These are phyloP conservation scores for Heterobasidion occidentale DNA, from an alignment of 1,284 basidiomycete species.

Conservation along the genomic window DNA sequence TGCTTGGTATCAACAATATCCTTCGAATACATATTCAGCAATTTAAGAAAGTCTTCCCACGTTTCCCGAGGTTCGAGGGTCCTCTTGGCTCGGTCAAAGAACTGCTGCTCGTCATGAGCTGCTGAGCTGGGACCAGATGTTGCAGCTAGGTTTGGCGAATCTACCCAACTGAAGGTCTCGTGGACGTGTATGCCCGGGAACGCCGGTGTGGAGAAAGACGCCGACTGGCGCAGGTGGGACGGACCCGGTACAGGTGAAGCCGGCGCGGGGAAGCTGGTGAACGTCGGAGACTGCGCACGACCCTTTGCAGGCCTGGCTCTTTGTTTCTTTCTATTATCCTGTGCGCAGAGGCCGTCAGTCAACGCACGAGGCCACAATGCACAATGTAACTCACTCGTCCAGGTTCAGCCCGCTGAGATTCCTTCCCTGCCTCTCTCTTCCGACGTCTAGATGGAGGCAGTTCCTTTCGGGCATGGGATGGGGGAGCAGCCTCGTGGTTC, in stretches of 20 bases:
- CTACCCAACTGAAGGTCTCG: background rate
- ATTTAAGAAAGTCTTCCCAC: slow-evolving; percentile 81
- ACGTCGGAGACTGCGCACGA: slow-evolving; percentile 12
- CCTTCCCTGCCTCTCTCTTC: slow-evolving; percentile 10
- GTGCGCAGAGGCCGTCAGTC: background rate
- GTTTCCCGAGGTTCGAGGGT: slow-evolving; percentile 65
- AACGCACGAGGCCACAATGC: background rate
- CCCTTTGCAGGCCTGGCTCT: slow-evolving; percentile 9
- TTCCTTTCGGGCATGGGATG: slow-evolving; percentile 17
- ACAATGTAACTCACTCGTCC: slow-evolving; percentile 7
- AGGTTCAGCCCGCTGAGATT: slow-evolving; percentile 6
- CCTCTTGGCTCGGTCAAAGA: slow-evolving; percentile 90
- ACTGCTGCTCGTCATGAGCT: slow-evolving; percentile 81
- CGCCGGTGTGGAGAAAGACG: slow-evolving; percentile 14
- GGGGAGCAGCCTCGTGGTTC: slow-evolving; percentile 21
- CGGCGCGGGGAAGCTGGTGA: slow-evolving; percentile 13
- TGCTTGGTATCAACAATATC: slow-evolving; percentile 87
- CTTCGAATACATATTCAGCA: slow-evolving; percentile 74
- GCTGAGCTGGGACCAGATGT: slow-evolving; percentile 28
- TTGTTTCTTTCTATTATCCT: slow-evolving; percentile 12
- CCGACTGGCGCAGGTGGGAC: slow-evolving; percentile 1
- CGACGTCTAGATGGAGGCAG: slow-evolving; percentile 12
- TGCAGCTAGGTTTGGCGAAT: background rate
- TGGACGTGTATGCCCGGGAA: background rate
- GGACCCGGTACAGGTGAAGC: slow-evolving; percentile 23